Conservation (phyloP, 1,284 basidiomycete genomes). For the Pterulicium gracile region DNA sequence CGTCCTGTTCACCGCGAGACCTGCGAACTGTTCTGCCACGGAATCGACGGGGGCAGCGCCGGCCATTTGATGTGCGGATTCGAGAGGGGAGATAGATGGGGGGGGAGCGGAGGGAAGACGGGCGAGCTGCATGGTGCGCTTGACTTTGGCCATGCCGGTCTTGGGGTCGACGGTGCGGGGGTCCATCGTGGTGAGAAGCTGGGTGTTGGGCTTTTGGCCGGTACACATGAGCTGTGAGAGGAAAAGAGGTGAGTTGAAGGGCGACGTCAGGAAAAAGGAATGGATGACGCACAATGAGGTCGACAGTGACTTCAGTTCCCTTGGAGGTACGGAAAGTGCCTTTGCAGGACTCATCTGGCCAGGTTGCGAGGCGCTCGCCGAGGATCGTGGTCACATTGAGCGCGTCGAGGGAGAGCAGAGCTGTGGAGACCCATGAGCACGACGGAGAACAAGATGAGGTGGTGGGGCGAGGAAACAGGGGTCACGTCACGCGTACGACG, state of each 20-base stretch:
- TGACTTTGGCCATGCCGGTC: conserved; percentile 42
- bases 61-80: background rate
- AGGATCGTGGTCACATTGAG: conserved; percentile 39
- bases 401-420: conserved; percentile 29
- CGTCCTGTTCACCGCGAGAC: conserved; percentile 20
- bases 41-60: background rate
- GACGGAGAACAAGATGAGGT: background rate
- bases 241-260: conserved; percentile 3
- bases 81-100: background rate
- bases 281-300: conserved; percentile 44
- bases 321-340: conserved; percentile 41
- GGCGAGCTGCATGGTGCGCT: conserved; percentile 49
- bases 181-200: conserved; percentile 39
- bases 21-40: conserved; percentile 11
- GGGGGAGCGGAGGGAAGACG: conserved; percentile 10
- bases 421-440: conserved; percentile 17
- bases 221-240: conserved; percentile 56
- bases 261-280: conserved; percentile 1
- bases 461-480: background rate
- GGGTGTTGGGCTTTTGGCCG: conserved; percentile 65
- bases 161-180: conserved; percentile 36
- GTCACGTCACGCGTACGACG: background rate
- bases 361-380: conserved; percentile 36
- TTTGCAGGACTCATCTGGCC: conserved; percentile 19
- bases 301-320: conserved; percentile 49